Evolutionary conservation across 164 flowering plant species (phyloP).

Genomic region (Paratinospora sagittata): DNA sequence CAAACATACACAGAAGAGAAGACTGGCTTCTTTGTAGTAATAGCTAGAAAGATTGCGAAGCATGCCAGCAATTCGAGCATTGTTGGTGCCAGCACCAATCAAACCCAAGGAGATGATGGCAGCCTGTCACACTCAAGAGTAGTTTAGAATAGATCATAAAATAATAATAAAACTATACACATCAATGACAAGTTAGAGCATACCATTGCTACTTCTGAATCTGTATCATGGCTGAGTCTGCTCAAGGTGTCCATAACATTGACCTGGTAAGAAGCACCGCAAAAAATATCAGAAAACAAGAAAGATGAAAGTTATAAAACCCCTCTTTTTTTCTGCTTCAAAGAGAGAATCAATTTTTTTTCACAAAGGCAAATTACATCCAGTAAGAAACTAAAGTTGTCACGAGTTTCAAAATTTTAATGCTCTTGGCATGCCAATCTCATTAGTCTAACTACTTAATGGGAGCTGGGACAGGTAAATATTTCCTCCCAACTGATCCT

Average conservation of each 20-base stretch:
- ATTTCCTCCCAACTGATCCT: not conserved
- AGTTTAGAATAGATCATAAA: not conserved
- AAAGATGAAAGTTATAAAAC: not conserved
- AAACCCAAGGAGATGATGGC: conserved; percentile 91
- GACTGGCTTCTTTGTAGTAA: conserved; percentile 93
- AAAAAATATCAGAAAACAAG: not conserved
- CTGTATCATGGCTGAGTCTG: conserved; percentile 96
- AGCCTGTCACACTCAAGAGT: conserved; percentile 46
- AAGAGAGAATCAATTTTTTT: not conserved
- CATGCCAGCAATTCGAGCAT: conserved; percentile 98
- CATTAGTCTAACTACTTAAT: not conserved
- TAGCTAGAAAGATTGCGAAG: conserved; percentile 97
- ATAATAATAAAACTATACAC: not conserved
- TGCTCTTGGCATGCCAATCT: too few relatives aligned
- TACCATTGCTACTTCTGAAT: conserved; percentile 97
- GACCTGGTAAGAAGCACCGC: conserved; percentile 39
- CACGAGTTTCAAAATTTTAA: too few relatives aligned
- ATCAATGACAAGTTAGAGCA: not conserved
- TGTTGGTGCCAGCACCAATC: conserved; percentile 98
- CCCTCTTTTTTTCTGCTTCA: not conserved
- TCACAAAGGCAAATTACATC: not conserved
- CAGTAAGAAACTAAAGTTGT: not conserved
- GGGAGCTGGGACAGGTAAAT: not conserved
- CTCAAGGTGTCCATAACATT: conserved; percentile 97
- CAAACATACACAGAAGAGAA: conserved; percentile 73